Base-by-base conservation (phyloP, 352 stramenopile genomes). In the Elongisporangium undulatum region DNA sequence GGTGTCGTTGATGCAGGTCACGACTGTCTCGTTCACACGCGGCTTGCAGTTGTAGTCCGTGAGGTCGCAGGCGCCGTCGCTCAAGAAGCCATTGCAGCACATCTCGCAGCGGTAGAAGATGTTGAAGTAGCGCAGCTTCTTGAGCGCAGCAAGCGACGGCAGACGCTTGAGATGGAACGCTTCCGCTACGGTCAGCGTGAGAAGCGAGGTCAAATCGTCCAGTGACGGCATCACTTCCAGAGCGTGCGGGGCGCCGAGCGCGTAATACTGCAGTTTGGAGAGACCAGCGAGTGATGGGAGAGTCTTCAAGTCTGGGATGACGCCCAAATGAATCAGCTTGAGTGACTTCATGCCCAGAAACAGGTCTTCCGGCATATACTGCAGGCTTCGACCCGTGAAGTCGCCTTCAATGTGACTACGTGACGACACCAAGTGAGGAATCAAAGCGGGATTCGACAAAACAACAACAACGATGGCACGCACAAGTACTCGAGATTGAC, bases 311-410 rank as follows among this genome's bases (percentile, higher is more conserved):
- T 49, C 49, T 0, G 74, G 53, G 5, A 71, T 61, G 7, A 66
- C 64, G 13, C 67, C 72, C 0, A 62, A 67, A 29, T 77, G 74
- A 41, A 87, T 19, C 39, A 78, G 84, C 2, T 59, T 63, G 16
- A 87, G 61, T 4, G 60, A 51, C 19, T 64, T 56, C 74, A 87
- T 84, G 5, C 69, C 17, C 0, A 51, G 54, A 48, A 87, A 84
- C 4, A 74, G 49, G 17, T 82, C 59, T 1, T 10, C 5, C 5
- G 68, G 71, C 1, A 79, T 54, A 29, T 72, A 74, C 39, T 68
- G 50, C 21, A 79, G 38, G 9, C 57, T 73, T 19, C 62, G 74
- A n/a, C 72, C 56, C 0, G 68, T 49, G 23, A 79, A 68, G 24
- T 75, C 63, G 23, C 65, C 74, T 57, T 79, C 68, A 29, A 74